Base-by-base conservation (phyloP, 306 rosid species). In the Lupinus albus region DNA sequence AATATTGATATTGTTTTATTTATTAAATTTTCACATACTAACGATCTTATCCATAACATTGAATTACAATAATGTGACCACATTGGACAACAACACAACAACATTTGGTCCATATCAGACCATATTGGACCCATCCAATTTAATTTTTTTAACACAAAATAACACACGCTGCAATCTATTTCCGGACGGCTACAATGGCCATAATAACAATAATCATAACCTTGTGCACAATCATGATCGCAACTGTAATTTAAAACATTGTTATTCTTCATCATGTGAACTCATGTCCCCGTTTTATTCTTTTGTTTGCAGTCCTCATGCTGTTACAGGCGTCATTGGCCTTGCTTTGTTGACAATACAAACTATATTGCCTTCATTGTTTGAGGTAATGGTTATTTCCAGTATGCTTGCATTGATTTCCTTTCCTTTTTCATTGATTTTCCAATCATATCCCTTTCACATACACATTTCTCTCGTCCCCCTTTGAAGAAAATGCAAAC, bases 341-440 rank as follows among this genome's bases (percentile, higher is more conserved):
- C 95, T 89, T 53, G 25, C 95, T 14, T 88, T 93, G 64, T 74
- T 93, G 84, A 84, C 98, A 58, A 13, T 89, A 71, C 98, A 93
- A 79, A 78, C 95, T 56, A 55, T 82, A 62, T 69, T 88, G 68
- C 96, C 96, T 64, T 12, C 95, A 55, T 73, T 87, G 8, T 89
- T 93, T 77, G 95, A 86, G 95, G 98, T 89, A 83, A 72, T 33
- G 15, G 3, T 58, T 9, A 10, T 17, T 54, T 46, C 52, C 5
- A 53, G 30, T 10, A 6, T 54, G 21, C 11, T 28, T 11, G 8
- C 21, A 41, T 30, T 41, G 7, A 55, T 73, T 18, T 60, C 20
- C 5, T 45, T 49, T 39, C 13, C 39, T 35, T 25, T 52, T 15
- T 33, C 2, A 3, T 28, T 33, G 35, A n/a, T 35, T 38, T 62